Evolutionary conservation across 1,284 basidiomycete species (phyloP).

Genomic region (Mrakiaceae sp.): DNA sequence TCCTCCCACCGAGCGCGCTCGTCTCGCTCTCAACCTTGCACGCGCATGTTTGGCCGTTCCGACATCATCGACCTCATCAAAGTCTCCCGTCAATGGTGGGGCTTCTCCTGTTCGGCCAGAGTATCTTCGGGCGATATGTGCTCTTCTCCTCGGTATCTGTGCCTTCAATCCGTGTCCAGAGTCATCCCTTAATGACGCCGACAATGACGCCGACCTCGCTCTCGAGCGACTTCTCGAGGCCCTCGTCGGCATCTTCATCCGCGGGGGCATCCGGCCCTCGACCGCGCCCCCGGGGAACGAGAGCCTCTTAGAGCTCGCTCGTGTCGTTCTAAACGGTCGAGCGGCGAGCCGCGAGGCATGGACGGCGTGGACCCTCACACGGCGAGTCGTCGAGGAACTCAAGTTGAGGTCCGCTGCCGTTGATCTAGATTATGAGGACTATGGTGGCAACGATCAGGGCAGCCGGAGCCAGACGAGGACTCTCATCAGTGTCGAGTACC

Average conservation of each 20-base stretch:
- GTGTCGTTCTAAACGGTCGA: not conserved
- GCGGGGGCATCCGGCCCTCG: not conserved
- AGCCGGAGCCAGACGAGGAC: not conserved
- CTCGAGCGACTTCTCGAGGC: not conserved
- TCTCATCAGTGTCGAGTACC: not conserved
- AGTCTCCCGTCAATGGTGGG: too few species aligned
- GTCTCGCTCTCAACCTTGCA: too few species aligned
- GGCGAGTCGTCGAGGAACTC: not conserved
- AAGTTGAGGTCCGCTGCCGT: not conserved
- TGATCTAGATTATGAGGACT: too few species aligned
- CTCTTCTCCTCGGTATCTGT: too few species aligned
- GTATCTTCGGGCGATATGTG: too few species aligned
- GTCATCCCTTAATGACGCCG: too few species aligned
- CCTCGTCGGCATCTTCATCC: slow-evolving; percentile 10
- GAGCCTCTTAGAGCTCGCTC: not conserved
- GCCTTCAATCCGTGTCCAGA: too few species aligned
- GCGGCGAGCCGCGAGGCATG: not conserved
- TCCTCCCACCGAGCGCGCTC: too few species aligned
- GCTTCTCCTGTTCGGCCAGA: too few species aligned
- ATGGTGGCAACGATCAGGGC: not conserved
- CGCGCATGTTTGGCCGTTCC: too few species aligned
- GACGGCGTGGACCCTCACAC: not conserved
- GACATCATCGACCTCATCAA: too few species aligned
- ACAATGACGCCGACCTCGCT: not conserved
- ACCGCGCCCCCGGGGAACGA: not conserved